These are phyloP conservation scores for Russula abietina DNA, from an alignment of 768 basidiomycete species.

Conservation along the genomic window DNA sequence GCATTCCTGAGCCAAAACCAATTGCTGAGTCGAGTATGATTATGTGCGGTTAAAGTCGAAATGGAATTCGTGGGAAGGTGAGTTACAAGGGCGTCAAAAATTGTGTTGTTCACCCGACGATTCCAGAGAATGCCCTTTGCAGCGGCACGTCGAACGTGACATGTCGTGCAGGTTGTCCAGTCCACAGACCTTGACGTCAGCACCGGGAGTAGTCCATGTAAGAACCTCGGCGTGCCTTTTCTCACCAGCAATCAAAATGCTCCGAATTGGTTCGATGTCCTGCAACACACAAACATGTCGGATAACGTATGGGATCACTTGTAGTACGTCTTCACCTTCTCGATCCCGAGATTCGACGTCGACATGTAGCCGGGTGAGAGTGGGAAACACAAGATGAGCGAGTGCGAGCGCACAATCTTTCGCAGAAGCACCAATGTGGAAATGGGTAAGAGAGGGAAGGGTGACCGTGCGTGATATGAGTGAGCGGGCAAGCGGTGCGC, in stretches of 20 bases:
- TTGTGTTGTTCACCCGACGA: too few species aligned
- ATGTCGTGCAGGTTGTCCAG: too few species aligned
- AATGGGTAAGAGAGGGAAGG: not conserved
- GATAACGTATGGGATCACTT: not conserved
- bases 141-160: not conserved
- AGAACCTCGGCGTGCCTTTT: not conserved
- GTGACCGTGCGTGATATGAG: not conserved
- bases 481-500: too few species aligned
- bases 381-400: constrained; percentile 11
- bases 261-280: constrained; percentile 5
- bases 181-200: not conserved
- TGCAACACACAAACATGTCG: not conserved
- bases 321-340: not conserved
- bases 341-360: not conserved
- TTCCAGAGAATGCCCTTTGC: too few species aligned
- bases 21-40: not conserved
- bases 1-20: not conserved
- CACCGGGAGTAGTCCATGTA: constrained; percentile 3
- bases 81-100: not conserved
- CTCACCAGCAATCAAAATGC: not conserved
- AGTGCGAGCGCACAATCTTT: not conserved
- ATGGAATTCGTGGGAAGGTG: not conserved
- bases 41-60: not conserved
- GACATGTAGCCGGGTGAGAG: not conserved
- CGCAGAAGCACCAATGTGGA: not conserved